Conservation (phyloP, 177 flowering plant species). For the Vitis hybrid region DNA sequence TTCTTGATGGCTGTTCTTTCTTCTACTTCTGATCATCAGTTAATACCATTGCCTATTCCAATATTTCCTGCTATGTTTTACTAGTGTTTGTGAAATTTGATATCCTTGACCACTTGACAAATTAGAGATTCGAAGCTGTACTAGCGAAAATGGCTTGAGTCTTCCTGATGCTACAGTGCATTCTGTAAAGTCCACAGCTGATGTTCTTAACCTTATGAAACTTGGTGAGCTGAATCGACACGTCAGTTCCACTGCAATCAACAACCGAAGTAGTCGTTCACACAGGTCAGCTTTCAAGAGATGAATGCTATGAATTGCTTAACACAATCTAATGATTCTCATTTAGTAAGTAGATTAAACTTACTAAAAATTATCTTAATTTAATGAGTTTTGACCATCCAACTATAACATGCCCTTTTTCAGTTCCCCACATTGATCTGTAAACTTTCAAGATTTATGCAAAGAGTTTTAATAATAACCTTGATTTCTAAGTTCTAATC, state of each 20-base stretch:
- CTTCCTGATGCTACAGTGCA: constrained; percentile 71
- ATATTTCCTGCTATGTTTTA: neutral
- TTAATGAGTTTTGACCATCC: too few relatives aligned
- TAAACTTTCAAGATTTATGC: too few relatives aligned
- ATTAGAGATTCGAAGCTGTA: constrained; percentile 70
- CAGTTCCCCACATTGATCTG: too few relatives aligned
- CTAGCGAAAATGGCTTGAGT: constrained; percentile 42
- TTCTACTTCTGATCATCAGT: neutral
- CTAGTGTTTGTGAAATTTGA: neutral
- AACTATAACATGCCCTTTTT: too few relatives aligned
- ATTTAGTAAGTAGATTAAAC: too few relatives aligned
- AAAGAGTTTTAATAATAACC: too few relatives aligned
- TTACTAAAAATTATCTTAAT: too few relatives aligned
- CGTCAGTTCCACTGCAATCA: constrained; percentile 64
- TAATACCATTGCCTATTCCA: neutral
- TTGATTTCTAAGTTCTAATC: too few relatives aligned
- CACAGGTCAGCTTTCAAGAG: constrained; percentile 58
- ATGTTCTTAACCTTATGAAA: constrained; percentile 70
- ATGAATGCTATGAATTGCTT: neutral
- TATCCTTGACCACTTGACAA: constrained; percentile 46
- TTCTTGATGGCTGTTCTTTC: constrained; percentile 10
- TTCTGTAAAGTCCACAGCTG: constrained; percentile 59
- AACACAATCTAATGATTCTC: too few relatives aligned
- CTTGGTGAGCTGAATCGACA: constrained; percentile 66
- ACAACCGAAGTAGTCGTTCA: constrained; percentile 68